phyloP scores from a whole-genome alignment of 495 filamentous ascomycete species.

The Staphylotrichum longicolle region DNA sequence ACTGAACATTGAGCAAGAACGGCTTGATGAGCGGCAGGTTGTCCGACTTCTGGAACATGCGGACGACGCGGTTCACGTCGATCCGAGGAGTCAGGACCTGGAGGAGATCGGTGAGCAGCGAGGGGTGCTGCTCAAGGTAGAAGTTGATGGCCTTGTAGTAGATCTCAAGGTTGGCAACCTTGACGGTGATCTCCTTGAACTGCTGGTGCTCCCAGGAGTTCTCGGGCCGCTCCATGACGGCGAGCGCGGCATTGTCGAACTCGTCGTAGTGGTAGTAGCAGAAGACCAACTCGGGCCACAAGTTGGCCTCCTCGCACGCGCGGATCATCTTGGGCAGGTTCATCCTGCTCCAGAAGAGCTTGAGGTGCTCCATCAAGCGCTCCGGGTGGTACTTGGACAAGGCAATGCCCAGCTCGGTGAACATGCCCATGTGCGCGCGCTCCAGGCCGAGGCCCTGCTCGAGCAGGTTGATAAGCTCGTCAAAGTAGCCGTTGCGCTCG shows the following conservation, averaged over 20 bases:
- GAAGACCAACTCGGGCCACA: slow-evolving; percentile 99
- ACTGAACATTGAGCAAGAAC: slow-evolving; percentile 94
- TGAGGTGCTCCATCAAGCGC: slow-evolving; percentile 96
- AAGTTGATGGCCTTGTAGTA: slow-evolving; percentile 98
- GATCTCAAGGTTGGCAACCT: slow-evolving; percentile 98
- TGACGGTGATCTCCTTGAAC: slow-evolving; percentile 98
- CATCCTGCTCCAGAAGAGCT: slow-evolving; percentile 98
- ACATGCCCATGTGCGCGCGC: slow-evolving; percentile 81
- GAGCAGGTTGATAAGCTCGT: slow-evolving; percentile 90
- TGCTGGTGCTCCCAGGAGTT: slow-evolving; percentile 99
- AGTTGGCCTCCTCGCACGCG: slow-evolving; percentile 88
- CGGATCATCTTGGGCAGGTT: slow-evolving; percentile 98
- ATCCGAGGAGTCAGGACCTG: slow-evolving; percentile 88
- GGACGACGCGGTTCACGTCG: slow-evolving; percentile 96
- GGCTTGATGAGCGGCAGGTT: slow-evolving; percentile 99
- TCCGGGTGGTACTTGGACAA: slow-evolving; percentile 96
- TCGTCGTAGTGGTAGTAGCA: slow-evolving; percentile 99
- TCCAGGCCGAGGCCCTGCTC: slow-evolving; percentile 95
- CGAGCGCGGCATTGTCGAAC: slow-evolving; percentile 96
- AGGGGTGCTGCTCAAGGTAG: slow-evolving; percentile 95
- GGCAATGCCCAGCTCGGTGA: slow-evolving; percentile 92
- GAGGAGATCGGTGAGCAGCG: slow-evolving; percentile 90
- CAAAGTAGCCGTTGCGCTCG: slow-evolving; percentile 95
- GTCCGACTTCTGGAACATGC: slow-evolving; percentile 97
- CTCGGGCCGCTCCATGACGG: slow-evolving; percentile 98